A percentile compares a stretch with the other conserved stretches of the same genome.
These are phyloP conservation scores for Trichoderma brevicompactum DNA, from an alignment of 2,329 filamentous ascomycete species.

Conservation along the genomic window DNA sequence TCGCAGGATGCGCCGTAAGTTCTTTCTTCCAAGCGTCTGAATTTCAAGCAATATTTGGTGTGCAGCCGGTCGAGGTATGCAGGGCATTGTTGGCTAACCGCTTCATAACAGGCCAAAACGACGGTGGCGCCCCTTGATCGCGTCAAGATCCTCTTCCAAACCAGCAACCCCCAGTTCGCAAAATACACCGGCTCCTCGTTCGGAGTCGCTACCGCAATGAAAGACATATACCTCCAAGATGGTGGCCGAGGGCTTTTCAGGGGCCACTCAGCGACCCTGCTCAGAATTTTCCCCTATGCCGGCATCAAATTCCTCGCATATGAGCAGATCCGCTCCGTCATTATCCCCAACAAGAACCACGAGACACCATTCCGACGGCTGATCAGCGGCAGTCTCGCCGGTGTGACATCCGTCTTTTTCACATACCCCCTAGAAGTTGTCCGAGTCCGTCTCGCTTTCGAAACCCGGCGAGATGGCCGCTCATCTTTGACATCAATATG, in stretches of 20 bases:
- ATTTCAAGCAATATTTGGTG: background rate
- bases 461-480: constrained; percentile 76
- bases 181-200: constrained; percentile 92
- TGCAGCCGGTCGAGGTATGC: background rate
- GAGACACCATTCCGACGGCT: constrained; percentile 82
- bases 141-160: constrained; percentile 98
- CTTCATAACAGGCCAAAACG: constrained; percentile 75
- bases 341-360: constrained; percentile 73
- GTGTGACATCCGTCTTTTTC: constrained; percentile 90
- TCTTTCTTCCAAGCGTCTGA: background rate
- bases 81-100: constrained; percentile 26
- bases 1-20: constrained; percentile 89
- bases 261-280: constrained; percentile 89
- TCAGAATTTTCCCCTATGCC: constrained; percentile 96
- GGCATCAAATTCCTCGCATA: constrained; percentile 98
- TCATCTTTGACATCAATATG: constrained; percentile 78
- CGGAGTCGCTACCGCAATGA: constrained; percentile 80
- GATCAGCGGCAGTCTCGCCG: constrained; percentile 73
- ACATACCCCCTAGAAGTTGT: constrained; percentile 96
- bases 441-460: constrained; percentile 89
- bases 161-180: constrained; percentile 88
- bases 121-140: constrained; percentile 93
- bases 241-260: constrained; percentile 81
- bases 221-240: constrained; percentile 77
- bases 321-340: constrained; percentile 82